Evolutionary conservation across 1,284 basidiomycete genomes (phyloP).

Genomic region (Amylostereum chailletii): DNA sequence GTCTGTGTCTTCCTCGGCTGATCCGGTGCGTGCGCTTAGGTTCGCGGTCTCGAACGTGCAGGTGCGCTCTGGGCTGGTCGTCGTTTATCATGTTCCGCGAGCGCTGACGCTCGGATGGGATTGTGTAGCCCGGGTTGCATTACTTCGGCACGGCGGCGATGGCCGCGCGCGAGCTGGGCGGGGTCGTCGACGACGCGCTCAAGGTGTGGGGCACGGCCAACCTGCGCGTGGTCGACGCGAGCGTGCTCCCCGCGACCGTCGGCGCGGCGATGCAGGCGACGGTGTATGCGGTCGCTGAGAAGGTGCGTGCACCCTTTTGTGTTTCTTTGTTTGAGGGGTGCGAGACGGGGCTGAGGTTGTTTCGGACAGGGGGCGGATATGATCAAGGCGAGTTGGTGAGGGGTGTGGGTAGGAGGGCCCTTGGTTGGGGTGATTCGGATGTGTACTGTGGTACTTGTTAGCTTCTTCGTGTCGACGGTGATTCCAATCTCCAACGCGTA

Average conservation of each 20-base stretch:
- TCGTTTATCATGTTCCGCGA: background rate
- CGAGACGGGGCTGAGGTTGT: too few species aligned
- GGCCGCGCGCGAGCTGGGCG: constrained; percentile 39
- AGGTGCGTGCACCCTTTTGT: background rate
- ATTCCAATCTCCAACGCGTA: too few species aligned
- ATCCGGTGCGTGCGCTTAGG: too few species aligned
- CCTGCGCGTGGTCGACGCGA: constrained; percentile 16
- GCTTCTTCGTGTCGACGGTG: too few species aligned
- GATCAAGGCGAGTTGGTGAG: constrained; percentile 1
- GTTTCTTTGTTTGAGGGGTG: too few species aligned
- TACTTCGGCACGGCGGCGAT: constrained; percentile 23
- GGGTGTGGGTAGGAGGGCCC: too few species aligned
- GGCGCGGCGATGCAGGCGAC: background rate
- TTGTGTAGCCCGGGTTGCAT: background rate
- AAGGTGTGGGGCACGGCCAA: constrained; percentile 20
- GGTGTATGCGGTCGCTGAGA: background rate
- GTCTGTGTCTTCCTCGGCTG: too few species aligned
- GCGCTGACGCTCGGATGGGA: too few species aligned
- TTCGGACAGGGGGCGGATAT: constrained; percentile 1
- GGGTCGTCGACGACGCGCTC: constrained; percentile 43
- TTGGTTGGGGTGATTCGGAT: too few species aligned
- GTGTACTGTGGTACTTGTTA: too few species aligned
- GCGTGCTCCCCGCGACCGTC: constrained; percentile 5
- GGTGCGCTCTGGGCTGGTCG: background rate
- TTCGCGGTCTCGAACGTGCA: too few species aligned